Conservation (phyloP, 768 basidiomycete genomes). For the Mycena sanguinolenta region DNA sequence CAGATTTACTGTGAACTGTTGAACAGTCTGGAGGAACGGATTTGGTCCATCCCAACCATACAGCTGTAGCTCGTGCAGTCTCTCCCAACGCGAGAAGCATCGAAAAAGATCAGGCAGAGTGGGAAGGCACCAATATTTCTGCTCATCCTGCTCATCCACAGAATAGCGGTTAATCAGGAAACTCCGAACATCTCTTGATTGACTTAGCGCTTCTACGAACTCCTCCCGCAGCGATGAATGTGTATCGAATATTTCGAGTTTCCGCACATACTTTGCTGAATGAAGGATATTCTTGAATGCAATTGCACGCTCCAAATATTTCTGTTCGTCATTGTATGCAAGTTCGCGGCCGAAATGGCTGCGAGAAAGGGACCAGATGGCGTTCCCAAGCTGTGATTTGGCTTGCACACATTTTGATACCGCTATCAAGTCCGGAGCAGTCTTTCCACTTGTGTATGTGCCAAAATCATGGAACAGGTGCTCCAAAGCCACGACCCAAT, state of each 20-base stretch:
- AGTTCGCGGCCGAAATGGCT: constrained; percentile 14
- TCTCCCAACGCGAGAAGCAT: constrained; percentile 16
- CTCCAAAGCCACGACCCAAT: constrained; percentile 15
- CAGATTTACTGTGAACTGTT: constrained; percentile 18
- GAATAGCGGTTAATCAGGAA: constrained; percentile 14
- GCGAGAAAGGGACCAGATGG: constrained; percentile 17
- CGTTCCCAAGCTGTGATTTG: constrained; percentile 6
- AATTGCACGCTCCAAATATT: constrained; percentile 16
- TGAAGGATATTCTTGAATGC: constrained; percentile 24
- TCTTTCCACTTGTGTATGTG: constrained; percentile 12
- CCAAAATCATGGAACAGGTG: constrained; percentile 24
- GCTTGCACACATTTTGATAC: constrained; percentile 18
- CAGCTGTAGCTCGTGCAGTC: constrained; percentile 1
- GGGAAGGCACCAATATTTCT: constrained; percentile 5
- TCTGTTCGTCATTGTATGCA: neutral
- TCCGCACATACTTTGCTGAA: constrained; percentile 8
- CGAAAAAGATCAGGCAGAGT: constrained; percentile 21
- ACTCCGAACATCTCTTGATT: constrained; percentile 15
- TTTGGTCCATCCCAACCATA: constrained; percentile 22
- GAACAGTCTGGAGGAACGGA: constrained; percentile 11
- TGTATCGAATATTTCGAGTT: constrained; percentile 13
- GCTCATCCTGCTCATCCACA: neutral
- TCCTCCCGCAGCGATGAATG: constrained; percentile 18
- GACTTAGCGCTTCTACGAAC: constrained; percentile 15
- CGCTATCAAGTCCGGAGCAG: constrained; percentile 14